These are phyloP conservation scores for Laguncularia racemosa DNA, from an alignment of 345 rosid genomes.

Conservation along the genomic window DNA sequence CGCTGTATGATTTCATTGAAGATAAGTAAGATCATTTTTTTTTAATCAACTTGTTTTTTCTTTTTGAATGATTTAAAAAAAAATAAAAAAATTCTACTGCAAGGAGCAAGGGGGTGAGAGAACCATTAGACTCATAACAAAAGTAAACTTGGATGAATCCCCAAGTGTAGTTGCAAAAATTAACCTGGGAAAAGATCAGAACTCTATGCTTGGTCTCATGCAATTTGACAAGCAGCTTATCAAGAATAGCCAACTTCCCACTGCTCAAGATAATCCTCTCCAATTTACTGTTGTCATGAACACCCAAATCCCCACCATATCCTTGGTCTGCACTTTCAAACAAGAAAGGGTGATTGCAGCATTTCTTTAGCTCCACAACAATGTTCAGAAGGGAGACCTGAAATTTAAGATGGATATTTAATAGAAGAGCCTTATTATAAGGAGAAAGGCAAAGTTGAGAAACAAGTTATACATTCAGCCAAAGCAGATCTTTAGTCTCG, in stretches of 20 bases:
- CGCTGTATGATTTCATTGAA: too few species aligned
- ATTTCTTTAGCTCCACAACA: conserved; percentile 98
- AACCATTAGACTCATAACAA: too few species aligned
- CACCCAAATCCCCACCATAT: conserved; percentile 71
- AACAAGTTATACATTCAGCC: neutral
- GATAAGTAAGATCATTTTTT: too few species aligned
- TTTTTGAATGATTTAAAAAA: too few species aligned
- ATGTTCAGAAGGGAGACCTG: conserved; percentile 98
- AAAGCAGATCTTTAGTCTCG: too few species aligned
- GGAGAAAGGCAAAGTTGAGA: neutral
- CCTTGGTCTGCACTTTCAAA: conserved; percentile 99
- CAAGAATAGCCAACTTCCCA: conserved; percentile 96
- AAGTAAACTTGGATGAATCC: neutral
- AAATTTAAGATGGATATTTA: conserved; percentile 5
- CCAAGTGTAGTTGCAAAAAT: conserved; percentile 1
- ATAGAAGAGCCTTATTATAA: neutral
- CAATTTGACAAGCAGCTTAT: conserved; percentile 89
- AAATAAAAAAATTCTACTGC: too few species aligned
- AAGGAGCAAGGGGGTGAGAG: too few species aligned
- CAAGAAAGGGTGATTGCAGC: conserved; percentile 98
- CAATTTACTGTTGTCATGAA: conserved; percentile 65
- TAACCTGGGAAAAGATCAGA: conserved; percentile 95
- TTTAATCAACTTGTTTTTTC: too few species aligned
- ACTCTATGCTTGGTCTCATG: conserved; percentile 98
- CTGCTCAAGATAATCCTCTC: conserved; percentile 94